Evolutionary conservation across 1,139 yeast genomes (phyloP), one percentile per base, ranked within the genome.

Genomic region (Saccharomycopsis hybrid): DNA sequence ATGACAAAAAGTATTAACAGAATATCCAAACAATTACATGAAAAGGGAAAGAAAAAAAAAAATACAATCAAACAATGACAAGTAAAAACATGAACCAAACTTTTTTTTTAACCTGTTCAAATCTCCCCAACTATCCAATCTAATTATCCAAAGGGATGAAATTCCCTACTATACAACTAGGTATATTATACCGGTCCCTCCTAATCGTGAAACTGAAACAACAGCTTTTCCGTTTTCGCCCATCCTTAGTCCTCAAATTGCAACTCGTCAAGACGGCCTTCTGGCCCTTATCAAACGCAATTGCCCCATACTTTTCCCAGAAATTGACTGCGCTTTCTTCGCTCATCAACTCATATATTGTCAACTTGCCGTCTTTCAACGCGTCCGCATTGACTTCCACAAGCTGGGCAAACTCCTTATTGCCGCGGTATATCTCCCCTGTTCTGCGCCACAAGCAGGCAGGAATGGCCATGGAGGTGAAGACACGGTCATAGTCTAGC

Each of bases 361-460:
- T 95, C 58, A 89, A 69, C 60, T 85, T 86, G 24, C 97, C 97
- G 64, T 92, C 96, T 57, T 94, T 82, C 60, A 92, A 70, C 62
- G 89, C 96, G 62, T 90, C 97, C 1, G 94, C 88, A 43, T 82
- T 78, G 9, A 88, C 95, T n/a, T 90, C 96, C 1, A 90, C 97
- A 55, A 92, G 68, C 2, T 94, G 86, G 0, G 97, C 98, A 75
- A 92, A 92, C 65, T 92, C 97, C 64, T 90, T 89, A 65, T 92
- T 92, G 1, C 97, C 97, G 55, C 97, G 71, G 61, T 88, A 92
- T 3, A 92, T 90, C 60, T 92, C 97, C 1, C 98, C 98, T 0
- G 98, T 90, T 59, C 98, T 82, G 60, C 97, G 73, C 97, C 98
- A 92, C 39, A 92, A 73, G 67, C 97, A 90, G 0, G 97, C 97